Evolutionary conservation across 2,329 filamentous ascomycete genomes (phyloP), one percentile per base, ranked within the genome.

Genomic region (Didymella exigua): DNA sequence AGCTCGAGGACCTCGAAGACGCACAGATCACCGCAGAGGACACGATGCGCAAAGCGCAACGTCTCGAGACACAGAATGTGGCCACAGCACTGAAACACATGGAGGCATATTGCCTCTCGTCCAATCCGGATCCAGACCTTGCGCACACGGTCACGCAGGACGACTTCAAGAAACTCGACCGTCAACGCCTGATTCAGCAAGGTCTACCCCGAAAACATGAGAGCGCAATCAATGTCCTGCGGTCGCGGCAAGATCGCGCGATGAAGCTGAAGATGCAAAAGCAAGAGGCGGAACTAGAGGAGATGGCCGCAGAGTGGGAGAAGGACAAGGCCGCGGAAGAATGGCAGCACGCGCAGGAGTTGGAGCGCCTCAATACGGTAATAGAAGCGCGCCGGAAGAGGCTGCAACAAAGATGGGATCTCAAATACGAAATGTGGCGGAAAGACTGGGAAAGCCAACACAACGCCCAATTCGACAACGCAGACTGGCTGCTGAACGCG

Each of bases 81-180:
- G 75, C 74, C 0, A 79, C 77, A 2, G 78, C 78, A 0, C 62
- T 81, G 3, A 77, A 76, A 55, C 76, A 81, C 55, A 80, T 81
- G 72, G 77, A 79, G 53, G 77, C 77, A 4, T 81, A 79, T 56
- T 81, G 78, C 52, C 71, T 72, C 5, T 78, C 77, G 11, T 70
- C 64, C 14, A 65, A 61, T 31, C 57, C 60, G 19, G 48, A 64
- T 4, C 56, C 67, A 26, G 66, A 58, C 3, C 56, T 69, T n/a
- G 40, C 59, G 16, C 67, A 78, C 23, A 58, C 54, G 0, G 74
- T 81, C n/a, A 79, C 78, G 1, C 76, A 77, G 10, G 75, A 78
- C 54, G 78, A 80, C 43, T 70, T 71, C 9, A 69, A 69, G 27
- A 78, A 78, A 56, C 70, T 81, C 10, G 75, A 75, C 16, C 77